Base-by-base conservation (phyloP, 768 basidiomycete genomes). In the Rhizopogon vesiculosus region DNA sequence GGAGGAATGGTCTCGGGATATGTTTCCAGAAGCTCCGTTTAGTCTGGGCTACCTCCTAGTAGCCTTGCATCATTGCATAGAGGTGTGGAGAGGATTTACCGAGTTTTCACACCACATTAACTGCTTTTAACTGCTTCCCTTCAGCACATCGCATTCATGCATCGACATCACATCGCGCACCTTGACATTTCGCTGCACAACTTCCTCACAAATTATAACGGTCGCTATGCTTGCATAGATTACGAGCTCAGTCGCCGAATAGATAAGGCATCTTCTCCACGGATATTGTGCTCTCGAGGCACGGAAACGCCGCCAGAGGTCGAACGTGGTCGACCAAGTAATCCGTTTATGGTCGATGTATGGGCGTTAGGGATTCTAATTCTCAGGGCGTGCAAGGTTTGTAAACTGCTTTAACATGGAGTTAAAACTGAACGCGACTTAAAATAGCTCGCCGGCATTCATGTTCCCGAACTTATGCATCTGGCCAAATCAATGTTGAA, bases 1-100 rank as follows among this genome's bases (percentile, higher is more conserved):
- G 87, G 89, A 90, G 64, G 80, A 88, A 68, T 91, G 89, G 89
- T 85, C 83, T 13, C 75, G 86, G 10, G 78, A 85, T 53, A 71
- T 89, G 19, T 73, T 85, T 22, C 70, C 76, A 13, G 71, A 74
- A 38, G 69, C 73, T 25, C 83, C 84, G 6, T 79, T 77, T 63
- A 81, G 75, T 59, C 65, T 85, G 49, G 69, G 69, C 42, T 69
- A 74, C 13, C 87, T 88, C 61, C 66, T 90, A 25, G 73, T 72
- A 4, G 79, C 78, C 13, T 61, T 90, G 48, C 79, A 79, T 19
- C 86, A 89, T 64, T 86, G 82, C 59, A 82, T 90, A 39, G 86
- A 90, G 74, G 89, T 86, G 59, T 48, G n/a, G 42, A 31, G 25
- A 31, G 7, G 7, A 8, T 40, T 28, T 46, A n/a, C 6, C 15